phyloP scores from a whole-genome alignment of 1,284 basidiomycete species.

The Microbotryum saponariae region DNA sequence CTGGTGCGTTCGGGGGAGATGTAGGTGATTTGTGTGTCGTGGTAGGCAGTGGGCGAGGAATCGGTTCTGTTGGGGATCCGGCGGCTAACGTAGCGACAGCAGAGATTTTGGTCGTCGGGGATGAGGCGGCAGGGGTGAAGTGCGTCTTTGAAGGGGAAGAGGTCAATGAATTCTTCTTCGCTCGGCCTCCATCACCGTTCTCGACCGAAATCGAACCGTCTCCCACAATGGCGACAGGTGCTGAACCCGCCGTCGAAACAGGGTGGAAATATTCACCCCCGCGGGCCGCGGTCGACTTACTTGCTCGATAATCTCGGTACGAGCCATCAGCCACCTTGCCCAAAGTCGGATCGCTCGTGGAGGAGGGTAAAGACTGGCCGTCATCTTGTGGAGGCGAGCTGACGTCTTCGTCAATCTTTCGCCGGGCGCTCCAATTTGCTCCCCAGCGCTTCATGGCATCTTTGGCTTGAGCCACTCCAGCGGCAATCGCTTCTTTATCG shows the following conservation, averaged over 20 bases:
- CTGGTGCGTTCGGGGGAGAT: neutral
- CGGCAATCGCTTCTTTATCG: constrained; percentile 61
- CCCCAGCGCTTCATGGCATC: constrained; percentile 84
- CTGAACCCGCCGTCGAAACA: neutral
- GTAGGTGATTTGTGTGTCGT: neutral
- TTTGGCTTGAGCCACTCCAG: constrained; percentile 52
- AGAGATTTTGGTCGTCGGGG: constrained; percentile 2
- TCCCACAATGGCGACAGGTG: neutral
- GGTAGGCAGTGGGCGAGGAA: constrained; percentile 1
- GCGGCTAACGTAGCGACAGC: constrained; percentile 8
- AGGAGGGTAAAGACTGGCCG: neutral
- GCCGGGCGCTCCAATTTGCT: constrained; percentile 52
- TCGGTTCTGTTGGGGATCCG: constrained; percentile 1
- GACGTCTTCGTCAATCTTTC: neutral
- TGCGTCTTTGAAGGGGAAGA: constrained; percentile 1
- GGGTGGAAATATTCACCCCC: neutral
- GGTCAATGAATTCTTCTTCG: neutral
- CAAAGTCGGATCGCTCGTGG: neutral
- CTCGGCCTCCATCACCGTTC: neutral
- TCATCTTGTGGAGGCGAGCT: constrained; percentile 4
- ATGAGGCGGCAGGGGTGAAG: constrained; percentile 3
- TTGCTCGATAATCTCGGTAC: constrained; percentile 11
- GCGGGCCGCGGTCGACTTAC: neutral
- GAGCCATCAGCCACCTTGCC: neutral
- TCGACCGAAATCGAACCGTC: neutral